phyloP scores from a whole-genome alignment of 1,284 basidiomycete genomes.

The Ceratobasidium sp. region DNA sequence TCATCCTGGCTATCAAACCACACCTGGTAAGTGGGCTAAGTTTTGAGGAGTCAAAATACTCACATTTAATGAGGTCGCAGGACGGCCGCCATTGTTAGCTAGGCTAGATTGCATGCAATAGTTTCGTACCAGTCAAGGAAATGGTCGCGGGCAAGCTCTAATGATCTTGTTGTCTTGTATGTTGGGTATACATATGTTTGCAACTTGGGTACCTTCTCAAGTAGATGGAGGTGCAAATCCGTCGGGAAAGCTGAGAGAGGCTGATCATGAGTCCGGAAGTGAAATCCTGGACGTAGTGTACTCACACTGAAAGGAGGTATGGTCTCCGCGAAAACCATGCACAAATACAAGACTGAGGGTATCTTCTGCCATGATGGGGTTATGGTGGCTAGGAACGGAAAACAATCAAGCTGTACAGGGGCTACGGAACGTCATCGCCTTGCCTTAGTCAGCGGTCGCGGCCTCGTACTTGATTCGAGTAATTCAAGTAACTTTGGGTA shows the following conservation, averaged over 20 bases:
- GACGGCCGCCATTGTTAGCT: neutral
- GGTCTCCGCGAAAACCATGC: slow-evolving; percentile 64
- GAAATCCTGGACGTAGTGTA: neutral
- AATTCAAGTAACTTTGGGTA: neutral
- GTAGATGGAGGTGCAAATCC: slow-evolving; percentile 61
- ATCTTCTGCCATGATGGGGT: neutral
- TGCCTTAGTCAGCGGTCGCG: slow-evolving; percentile 23
- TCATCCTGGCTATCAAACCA: slow-evolving; percentile 56
- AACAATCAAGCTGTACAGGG: neutral
- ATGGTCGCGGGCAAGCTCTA: slow-evolving; percentile 61
- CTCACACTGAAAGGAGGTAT: slow-evolving; percentile 54
- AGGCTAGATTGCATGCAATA: too few relatives aligned
- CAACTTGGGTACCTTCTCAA: slow-evolving; percentile 56
- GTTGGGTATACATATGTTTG: slow-evolving; percentile 66
- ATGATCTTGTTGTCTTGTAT: slow-evolving; percentile 65
- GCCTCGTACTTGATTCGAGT: neutral
- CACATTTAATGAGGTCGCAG: neutral
- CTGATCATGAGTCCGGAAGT: neutral
- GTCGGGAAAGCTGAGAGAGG: slow-evolving; percentile 59
- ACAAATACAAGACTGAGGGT: slow-evolving; percentile 64
- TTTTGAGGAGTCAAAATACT: neutral
- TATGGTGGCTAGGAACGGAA: slow-evolving; percentile 8
- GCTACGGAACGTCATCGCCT: neutral
- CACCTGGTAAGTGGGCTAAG: neutral
- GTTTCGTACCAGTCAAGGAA: slow-evolving; percentile 63